phyloP scores from a whole-genome alignment of 352 stramenopile species.

The Phytophthora pinifolia region DNA sequence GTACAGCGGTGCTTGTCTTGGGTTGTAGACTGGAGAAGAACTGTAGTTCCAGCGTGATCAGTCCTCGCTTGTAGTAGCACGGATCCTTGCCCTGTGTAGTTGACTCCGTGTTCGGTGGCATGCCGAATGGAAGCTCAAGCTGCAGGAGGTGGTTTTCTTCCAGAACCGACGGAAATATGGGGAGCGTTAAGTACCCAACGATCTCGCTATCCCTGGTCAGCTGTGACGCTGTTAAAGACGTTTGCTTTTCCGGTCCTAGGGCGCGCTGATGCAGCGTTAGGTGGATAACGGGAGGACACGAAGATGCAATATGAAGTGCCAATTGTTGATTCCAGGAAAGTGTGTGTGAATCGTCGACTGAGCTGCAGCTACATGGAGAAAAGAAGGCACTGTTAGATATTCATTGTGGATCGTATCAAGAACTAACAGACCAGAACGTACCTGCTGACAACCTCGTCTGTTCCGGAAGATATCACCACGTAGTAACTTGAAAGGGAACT shows the following conservation, averaged over 20 bases:
- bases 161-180: conserved; percentile 27
- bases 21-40: conserved; percentile 20
- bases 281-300: conserved; percentile 20
- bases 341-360: conserved; percentile 2
- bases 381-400: not conserved
- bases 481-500: conserved; percentile 16
- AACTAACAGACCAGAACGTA: conserved; percentile 4
- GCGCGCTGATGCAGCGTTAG: conserved; percentile 22
- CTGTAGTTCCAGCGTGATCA: conserved; percentile 38
- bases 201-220: conserved; percentile 9
- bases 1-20: not conserved
- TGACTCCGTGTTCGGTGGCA: not conserved
- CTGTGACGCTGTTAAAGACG: not conserved
- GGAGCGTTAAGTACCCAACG: conserved; percentile 29
- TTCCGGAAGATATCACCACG: conserved; percentile 12
- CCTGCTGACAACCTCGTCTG: conserved; percentile 13
- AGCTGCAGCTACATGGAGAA: conserved; percentile 15
- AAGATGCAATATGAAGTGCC: conserved; percentile 15
- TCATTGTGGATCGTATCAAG: not conserved
- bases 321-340: conserved; percentile 44
- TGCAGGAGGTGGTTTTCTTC: conserved; percentile 31
- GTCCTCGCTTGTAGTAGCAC: conserved; percentile 24
- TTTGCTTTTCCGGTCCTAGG: not conserved
- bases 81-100: conserved; percentile 6
- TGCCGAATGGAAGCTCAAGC: conserved; percentile 32